These are phyloP conservation scores for Coccomyxa sp. DNA, from an alignment of 139 green algal genomes.

Conservation along the genomic window DNA sequence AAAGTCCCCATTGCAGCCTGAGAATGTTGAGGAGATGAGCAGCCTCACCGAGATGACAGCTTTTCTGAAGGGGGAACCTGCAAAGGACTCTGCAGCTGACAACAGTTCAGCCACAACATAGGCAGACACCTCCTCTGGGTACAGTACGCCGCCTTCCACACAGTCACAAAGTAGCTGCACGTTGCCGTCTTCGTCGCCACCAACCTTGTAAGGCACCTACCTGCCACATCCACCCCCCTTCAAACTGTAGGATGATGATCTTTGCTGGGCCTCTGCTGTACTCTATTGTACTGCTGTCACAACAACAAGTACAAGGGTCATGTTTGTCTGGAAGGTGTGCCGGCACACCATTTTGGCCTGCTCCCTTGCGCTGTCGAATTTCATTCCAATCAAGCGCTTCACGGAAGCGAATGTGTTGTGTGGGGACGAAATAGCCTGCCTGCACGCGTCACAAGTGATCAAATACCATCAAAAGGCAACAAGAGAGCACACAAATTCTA, in stretches of 20 bases:
- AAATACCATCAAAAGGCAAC: too few relatives aligned
- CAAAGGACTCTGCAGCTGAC: conserved; percentile 41
- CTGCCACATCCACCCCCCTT: neutral
- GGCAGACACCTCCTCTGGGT: conserved; percentile 75
- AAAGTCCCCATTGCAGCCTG: neutral
- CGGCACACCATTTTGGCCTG: neutral
- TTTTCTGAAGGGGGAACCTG: conserved; percentile 38
- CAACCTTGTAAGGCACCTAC: neutral
- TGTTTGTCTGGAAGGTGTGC: too few relatives aligned
- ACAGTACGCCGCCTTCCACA: conserved; percentile 47
- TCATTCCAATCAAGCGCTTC: conserved; percentile 77
- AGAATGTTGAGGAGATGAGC: neutral
- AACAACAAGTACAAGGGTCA: too few relatives aligned
- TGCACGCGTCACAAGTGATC: neutral
- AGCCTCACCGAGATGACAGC: conserved; percentile 73
- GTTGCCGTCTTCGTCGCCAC: conserved; percentile 26
- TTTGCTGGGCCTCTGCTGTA: too few relatives aligned
- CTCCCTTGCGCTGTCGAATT: conserved; percentile 7
- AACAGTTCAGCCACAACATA: conserved; percentile 61
- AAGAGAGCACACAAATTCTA: too few relatives aligned
- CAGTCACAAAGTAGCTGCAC: conserved; percentile 17
- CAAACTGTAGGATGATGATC: neutral
- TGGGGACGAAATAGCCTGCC: conserved; percentile 30
- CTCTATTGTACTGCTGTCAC: too few relatives aligned
- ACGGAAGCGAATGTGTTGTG: conserved; percentile 79